A percentile compares a stretch with the other conserved stretches of the same genome.
These are phyloP conservation scores for Collybiopsis confluens DNA, from an alignment of 768 basidiomycete genomes.

Conservation along the genomic window DNA sequence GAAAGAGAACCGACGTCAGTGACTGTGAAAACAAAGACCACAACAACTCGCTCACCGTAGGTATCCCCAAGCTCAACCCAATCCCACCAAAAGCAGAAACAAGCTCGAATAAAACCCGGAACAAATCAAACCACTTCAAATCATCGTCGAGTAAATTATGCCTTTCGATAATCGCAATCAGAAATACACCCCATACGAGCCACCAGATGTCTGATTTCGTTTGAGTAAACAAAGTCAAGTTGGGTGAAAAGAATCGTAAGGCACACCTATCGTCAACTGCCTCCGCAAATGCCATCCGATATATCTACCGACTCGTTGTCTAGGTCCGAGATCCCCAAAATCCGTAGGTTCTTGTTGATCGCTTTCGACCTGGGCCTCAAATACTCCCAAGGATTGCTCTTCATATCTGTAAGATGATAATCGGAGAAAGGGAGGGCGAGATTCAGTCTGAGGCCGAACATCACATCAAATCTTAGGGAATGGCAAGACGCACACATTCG, in stretches of 20 bases:
- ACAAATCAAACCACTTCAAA: conserved; percentile 62
- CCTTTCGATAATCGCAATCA: conserved; percentile 69
- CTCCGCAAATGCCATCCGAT: conserved; percentile 56
- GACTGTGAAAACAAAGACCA: too few species aligned
- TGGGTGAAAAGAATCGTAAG: too few species aligned
- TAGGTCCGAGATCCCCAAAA: conserved; percentile 28
- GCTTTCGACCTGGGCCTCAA: conserved; percentile 47
- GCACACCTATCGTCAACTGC: conserved; percentile 55
- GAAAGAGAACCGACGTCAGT: too few species aligned
- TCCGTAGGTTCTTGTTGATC: conserved; percentile 45
- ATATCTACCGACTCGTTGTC: conserved; percentile 40
- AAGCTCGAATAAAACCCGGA: conserved; percentile 56
- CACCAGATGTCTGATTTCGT: conserved; percentile 79
- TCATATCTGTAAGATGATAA: conserved; percentile 47
- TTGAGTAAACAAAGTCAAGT: too few species aligned
- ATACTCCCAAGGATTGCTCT: conserved; percentile 67
- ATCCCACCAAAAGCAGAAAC: conserved; percentile 68
- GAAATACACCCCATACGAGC: conserved; percentile 69
- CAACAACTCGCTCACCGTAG: conserved; percentile 38
- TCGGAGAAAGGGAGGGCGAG: too few species aligned
- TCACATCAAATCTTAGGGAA: too few species aligned
- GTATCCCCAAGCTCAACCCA: conserved; percentile 64
- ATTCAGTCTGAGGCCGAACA: not conserved
- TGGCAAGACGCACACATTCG: conserved; percentile 45
- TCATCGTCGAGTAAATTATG: conserved; percentile 49